phyloP scores from a whole-genome alignment of 257 asterid genomes.

The Lycium barbarum region DNA sequence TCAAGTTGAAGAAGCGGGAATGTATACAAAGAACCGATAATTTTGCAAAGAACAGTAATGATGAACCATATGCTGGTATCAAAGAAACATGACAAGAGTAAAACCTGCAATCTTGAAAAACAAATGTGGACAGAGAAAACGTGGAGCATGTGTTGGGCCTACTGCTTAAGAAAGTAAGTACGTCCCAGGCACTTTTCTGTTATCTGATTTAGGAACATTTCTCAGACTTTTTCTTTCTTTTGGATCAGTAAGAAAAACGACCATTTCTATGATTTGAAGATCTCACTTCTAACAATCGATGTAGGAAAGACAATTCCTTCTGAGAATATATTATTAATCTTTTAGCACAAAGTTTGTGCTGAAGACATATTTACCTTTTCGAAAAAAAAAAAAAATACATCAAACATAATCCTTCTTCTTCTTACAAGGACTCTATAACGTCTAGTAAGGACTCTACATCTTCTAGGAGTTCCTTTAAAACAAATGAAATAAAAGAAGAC shows the following conservation, averaged over 20 bases:
- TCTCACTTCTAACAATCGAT: background rate
- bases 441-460: background rate
- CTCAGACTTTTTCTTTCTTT: background rate
- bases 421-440: background rate
- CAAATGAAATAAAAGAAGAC: background rate
- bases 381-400: background rate
- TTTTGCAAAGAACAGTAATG: background rate
- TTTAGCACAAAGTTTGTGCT: background rate
- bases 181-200: background rate
- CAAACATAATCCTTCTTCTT: background rate
- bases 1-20: background rate
- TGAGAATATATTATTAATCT: background rate
- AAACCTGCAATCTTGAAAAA: conserved; percentile 9
- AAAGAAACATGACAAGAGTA: background rate
- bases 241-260: conserved; percentile 7
- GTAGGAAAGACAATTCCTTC: background rate
- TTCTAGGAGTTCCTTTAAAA: background rate
- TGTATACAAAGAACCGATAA: background rate
- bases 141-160: background rate
- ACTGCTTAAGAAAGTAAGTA: background rate
- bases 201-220: conserved; percentile 1
- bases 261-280: conserved; percentile 16
- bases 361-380: background rate
- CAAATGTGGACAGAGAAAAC: background rate
- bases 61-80: background rate